These are phyloP conservation scores for Moniliella sp. DNA, from an alignment of 1,284 basidiomycete genomes.

Conservation along the genomic window DNA sequence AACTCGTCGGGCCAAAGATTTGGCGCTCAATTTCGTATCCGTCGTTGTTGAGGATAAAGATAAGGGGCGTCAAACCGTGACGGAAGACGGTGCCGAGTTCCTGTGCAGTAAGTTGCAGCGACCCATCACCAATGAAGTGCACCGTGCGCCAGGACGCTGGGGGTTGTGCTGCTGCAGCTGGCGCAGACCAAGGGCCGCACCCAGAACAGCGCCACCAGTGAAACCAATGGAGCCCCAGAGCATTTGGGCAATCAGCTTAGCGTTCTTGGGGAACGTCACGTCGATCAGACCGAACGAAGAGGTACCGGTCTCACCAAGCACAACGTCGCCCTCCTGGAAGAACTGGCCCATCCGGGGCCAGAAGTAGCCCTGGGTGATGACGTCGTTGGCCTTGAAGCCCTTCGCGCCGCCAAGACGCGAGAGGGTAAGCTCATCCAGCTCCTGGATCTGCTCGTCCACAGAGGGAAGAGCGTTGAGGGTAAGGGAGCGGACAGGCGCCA, in stretches of 20 bases:
- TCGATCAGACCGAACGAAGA: constrained; percentile 11
- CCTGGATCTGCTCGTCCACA: constrained; percentile 4
- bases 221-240: constrained; percentile 72
- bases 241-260: constrained; percentile 37
- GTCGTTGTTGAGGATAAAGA: constrained; percentile 69
- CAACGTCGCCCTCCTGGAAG: constrained; percentile 41
- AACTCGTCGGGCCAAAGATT: constrained; percentile 45
- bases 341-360: constrained; percentile 62
- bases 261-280: constrained; percentile 6
- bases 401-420: too few relatives aligned
- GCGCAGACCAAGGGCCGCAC: constrained; percentile 54
- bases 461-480: constrained; percentile 7
- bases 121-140: constrained; percentile 54
- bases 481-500: too few relatives aligned
- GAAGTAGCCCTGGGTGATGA: constrained; percentile 38
- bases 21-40: constrained; percentile 71
- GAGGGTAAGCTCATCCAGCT: too few relatives aligned
- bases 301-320: constrained; percentile 26
- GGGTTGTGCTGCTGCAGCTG: constrained; percentile 40
- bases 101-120: constrained; percentile 39
- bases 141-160: too few relatives aligned
- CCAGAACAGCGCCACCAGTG: constrained; percentile 50
- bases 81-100: constrained; percentile 54
- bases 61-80: constrained; percentile 48
- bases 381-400: too few relatives aligned